These are phyloP conservation scores for Rhodotorula paludigena DNA, from an alignment of 768 basidiomycete genomes.

Conservation along the genomic window DNA sequence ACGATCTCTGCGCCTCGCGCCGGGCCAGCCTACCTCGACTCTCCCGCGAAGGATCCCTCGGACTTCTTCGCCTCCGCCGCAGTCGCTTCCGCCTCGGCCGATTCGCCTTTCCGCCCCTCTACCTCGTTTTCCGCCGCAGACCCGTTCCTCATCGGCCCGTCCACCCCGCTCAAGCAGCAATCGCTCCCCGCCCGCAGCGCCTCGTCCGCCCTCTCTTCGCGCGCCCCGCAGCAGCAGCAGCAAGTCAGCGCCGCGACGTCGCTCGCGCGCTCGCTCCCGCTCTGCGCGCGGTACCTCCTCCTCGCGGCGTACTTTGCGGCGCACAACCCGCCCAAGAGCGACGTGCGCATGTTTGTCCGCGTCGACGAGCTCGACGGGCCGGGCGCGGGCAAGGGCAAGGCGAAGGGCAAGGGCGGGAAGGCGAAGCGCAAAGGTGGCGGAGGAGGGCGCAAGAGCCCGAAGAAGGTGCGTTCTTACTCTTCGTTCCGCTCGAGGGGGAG, in stretches of 20 bases:
- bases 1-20: conserved; percentile 7
- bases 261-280: conserved; percentile 25
- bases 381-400: conserved; percentile 17
- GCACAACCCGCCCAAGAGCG: conserved; percentile 48
- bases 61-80: not conserved
- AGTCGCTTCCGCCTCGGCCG: too few relatives aligned
- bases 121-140: too few relatives aligned
- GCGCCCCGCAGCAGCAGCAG: not conserved
- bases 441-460: not conserved
- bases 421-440: not conserved
- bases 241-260: not conserved
- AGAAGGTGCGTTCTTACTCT: conserved; percentile 10
- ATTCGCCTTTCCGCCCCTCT: too few relatives aligned
- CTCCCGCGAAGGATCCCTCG: too few relatives aligned
- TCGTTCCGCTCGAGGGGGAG: not conserved
- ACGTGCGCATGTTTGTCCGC: conserved; percentile 47
- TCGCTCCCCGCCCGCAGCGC: too few relatives aligned
- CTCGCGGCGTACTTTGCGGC: conserved; percentile 47
- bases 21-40: conserved; percentile 13
- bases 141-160: too few relatives aligned
- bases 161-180: too few relatives aligned
- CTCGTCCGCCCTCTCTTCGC: too few relatives aligned
- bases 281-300: conserved; percentile 44
- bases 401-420: not conserved
- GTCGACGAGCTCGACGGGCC: conserved; percentile 40